phyloP scores from a whole-genome alignment of 176 grass and related monocot genomes.

The Eleusine indica region DNA sequence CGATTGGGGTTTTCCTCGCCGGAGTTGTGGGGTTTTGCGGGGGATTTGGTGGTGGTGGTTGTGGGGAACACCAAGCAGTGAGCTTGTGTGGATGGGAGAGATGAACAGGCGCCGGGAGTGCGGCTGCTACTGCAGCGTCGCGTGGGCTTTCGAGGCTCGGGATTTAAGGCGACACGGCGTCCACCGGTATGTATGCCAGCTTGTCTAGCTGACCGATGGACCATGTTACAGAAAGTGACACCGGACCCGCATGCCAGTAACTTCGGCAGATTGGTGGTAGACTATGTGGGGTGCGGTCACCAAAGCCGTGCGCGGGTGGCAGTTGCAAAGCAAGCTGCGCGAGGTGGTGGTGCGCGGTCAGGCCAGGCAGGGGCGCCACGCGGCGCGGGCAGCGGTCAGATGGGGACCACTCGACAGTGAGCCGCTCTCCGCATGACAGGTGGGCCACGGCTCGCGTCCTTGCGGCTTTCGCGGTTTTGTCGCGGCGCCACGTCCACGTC shows the following conservation, averaged over 20 bases:
- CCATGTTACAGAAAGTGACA: neutral
- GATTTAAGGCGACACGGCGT: neutral
- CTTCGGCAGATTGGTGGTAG: neutral
- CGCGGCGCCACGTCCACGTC: too few species aligned
- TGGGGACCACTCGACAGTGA: too few species aligned
- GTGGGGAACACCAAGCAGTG: neutral
- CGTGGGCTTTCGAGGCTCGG: neutral
- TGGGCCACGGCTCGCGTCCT: too few species aligned
- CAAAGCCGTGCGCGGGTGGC: too few species aligned
- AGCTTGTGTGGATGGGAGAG: neutral
- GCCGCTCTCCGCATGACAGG: too few species aligned
- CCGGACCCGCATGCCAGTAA: neutral
- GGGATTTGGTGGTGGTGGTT: neutral
- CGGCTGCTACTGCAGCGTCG: neutral
- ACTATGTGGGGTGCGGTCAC: neutral
- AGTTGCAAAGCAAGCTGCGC: too few species aligned
- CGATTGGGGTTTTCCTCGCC: constrained; percentile 11
- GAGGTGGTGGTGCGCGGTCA: too few species aligned
- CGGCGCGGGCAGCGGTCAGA: too few species aligned
- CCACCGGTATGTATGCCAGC: neutral
- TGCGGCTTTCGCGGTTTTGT: too few species aligned
- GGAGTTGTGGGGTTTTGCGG: constrained; percentile 2
- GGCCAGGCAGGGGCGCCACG: too few species aligned
- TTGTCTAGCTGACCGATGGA: neutral
- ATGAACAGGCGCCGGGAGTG: neutral